phyloP scores from a whole-genome alignment of 2,329 filamentous ascomycete species.

The Epicoccum nigrum region DNA sequence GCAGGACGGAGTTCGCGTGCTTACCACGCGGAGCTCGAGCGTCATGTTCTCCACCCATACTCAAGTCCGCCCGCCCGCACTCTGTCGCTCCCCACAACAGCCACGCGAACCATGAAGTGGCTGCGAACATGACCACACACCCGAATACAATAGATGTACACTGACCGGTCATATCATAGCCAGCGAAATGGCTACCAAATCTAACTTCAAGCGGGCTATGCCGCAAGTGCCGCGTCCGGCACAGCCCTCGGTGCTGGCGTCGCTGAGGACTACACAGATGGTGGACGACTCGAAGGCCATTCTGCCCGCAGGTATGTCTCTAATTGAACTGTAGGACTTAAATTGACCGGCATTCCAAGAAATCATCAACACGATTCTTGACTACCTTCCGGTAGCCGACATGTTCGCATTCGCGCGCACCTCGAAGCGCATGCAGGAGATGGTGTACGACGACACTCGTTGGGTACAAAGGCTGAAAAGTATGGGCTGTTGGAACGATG shows the following conservation, averaged over 20 bases:
- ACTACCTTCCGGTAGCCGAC: conserved; percentile 85
- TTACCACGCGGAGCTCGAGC: conserved; percentile 7
- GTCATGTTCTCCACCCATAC: conserved; percentile 21
- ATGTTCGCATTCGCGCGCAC: conserved; percentile 84
- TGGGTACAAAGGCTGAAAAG: conserved; percentile 86
- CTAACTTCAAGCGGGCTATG: conserved; percentile 56
- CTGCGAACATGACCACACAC: conserved; percentile 13
- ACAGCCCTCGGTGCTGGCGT: conserved; percentile 66
- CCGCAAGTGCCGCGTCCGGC: conserved; percentile 18
- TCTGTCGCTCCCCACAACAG: conserved; percentile 9
- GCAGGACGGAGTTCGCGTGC: conserved; percentile 21
- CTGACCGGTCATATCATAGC: conserved; percentile 2
- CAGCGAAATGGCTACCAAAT: conserved; percentile 49
- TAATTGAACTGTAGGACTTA: neutral
- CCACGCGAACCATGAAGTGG: neutral
- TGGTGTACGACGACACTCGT: conserved; percentile 97
- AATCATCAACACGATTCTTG: conserved; percentile 84
- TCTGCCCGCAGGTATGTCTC: conserved; percentile 75
- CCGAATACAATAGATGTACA: conserved; percentile 2
- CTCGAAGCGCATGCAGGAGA: conserved; percentile 88
- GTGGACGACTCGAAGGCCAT: conserved; percentile 76
- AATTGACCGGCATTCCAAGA: conserved; percentile 58
- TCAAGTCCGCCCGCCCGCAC: conserved; percentile 17
- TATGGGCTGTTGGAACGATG: conserved; percentile 93
- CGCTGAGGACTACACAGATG: conserved; percentile 81